Evolutionary conservation across 768 basidiomycete species (phyloP).

Genomic region (Leucocoprinus leucothites): DNA sequence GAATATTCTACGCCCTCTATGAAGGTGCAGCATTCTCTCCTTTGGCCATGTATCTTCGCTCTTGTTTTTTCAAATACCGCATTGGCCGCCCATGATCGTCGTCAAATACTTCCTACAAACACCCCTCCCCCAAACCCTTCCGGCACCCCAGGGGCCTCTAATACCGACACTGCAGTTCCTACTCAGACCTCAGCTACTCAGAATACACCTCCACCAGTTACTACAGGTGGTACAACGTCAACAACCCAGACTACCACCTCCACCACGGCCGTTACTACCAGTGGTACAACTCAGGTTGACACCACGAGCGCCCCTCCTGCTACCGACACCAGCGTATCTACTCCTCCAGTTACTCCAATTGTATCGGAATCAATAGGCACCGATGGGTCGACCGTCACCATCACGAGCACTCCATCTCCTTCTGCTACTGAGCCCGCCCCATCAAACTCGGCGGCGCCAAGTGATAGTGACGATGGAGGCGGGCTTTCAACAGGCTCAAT

Average conservation of each 20-base stretch:
- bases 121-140: not conserved
- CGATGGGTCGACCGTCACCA: slow-evolving; percentile 19
- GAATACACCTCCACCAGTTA: slow-evolving; percentile 14
- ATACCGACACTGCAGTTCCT: slow-evolving; percentile 16
- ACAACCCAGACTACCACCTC: slow-evolving; percentile 7
- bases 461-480: slow-evolving; percentile 18
- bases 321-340: not conserved
- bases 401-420: slow-evolving; percentile 16
- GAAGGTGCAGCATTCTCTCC: slow-evolving; percentile 23
- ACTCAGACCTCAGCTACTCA: too few relatives aligned
- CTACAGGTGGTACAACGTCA: slow-evolving; percentile 9
- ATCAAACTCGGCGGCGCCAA: slow-evolving; percentile 17
- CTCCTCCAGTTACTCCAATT: slow-evolving; percentile 7
- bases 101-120: slow-evolving; percentile 6
- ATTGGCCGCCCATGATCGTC: slow-evolving; percentile 16
- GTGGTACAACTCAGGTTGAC: slow-evolving; percentile 18
- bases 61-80: slow-evolving; percentile 19
- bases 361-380: not conserved
- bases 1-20: slow-evolving; percentile 15
- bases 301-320: slow-evolving; percentile 17
- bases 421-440: slow-evolving; percentile 18
- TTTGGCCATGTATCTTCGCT: slow-evolving; percentile 25
- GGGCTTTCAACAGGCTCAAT: slow-evolving; percentile 71
- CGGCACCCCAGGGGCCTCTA: slow-evolving; percentile 14
- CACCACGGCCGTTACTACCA: slow-evolving; percentile 1